These are phyloP conservation scores for Eutypella sp. DNA, from an alignment of 2,329 filamentous ascomycete genomes.

Conservation along the genomic window DNA sequence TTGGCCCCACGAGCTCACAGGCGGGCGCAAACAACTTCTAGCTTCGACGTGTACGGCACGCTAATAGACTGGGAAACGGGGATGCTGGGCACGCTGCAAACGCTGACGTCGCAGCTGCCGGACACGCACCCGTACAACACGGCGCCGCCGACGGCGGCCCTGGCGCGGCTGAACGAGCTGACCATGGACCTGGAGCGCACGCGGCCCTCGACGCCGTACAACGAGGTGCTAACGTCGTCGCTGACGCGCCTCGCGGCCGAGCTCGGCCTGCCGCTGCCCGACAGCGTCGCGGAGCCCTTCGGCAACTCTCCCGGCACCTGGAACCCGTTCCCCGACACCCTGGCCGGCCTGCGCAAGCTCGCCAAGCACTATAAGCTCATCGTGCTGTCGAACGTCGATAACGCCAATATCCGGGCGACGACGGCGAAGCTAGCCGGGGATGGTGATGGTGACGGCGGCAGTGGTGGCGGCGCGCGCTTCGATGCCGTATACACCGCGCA, in stretches of 20 bases:
- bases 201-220: slow-evolving; percentile 56
- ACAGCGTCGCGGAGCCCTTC: slow-evolving; percentile 42
- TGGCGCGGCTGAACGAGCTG: slow-evolving; percentile 38
- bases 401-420: slow-evolving; percentile 26
- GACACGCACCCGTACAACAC: slow-evolving; percentile 31
- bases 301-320: slow-evolving; percentile 48
- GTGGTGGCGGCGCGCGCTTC: slow-evolving; percentile 48
- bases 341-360: slow-evolving; percentile 46
- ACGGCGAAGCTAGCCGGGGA: slow-evolving; percentile 34
- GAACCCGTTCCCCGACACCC: slow-evolving; percentile 53
- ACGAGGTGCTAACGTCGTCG: slow-evolving; percentile 47
- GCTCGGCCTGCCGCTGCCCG: slow-evolving; percentile 31
- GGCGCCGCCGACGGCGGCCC: slow-evolving; percentile 33
- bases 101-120: slow-evolving; percentile 36
- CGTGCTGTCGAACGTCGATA: slow-evolving; percentile 48
- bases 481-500: slow-evolving; percentile 66
- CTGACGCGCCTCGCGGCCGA: slow-evolving; percentile 43
- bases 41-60: slow-evolving; percentile 77
- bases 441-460: too few species aligned
- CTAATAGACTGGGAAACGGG: slow-evolving; percentile 75
- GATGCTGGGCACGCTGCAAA: slow-evolving; percentile 48
- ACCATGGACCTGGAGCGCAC: slow-evolving; percentile 46
- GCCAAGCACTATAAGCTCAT: slow-evolving; percentile 51
- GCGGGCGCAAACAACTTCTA: slow-evolving; percentile 18
- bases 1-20: not conserved